Evolutionary conservation across 306 rosid species (phyloP), one percentile per base, ranked within the genome.

Genomic region (Pachyrhizus erosus): DNA sequence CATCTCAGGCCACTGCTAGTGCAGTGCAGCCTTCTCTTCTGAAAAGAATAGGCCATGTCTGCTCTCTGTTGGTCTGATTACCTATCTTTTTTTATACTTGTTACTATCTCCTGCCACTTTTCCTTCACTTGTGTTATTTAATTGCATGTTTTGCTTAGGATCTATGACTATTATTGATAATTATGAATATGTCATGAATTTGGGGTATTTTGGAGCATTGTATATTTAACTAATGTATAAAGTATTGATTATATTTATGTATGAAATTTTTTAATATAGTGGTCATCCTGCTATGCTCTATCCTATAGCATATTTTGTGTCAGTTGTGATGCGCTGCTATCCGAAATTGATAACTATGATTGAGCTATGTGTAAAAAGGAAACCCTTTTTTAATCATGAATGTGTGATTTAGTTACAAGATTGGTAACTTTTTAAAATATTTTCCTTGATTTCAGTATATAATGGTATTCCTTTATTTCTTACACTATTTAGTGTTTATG

Each of bases 331-430:
- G 1, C 5, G 10, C 15, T 23, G 17, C 65, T 23, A 17, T 57
- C 33, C 2, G 7, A 11, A 57, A 24, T 57, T 23, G 65, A 57
- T 57, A 57, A 23, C 65, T 57, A 57, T 57, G 65, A 57, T 57
- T 57, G 65, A 21, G 33, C 17, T 10, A 23, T 14, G 0, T 54
- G 31, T 21, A 2, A 57, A 57, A 57, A 21, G 31, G 23, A 58
- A 12, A 57, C 58, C 17, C n/a, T n/a, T n/a, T 46, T 20, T 74
- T n/a, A 29, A 39, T 60, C 76, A 21, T 21, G 15, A 52, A 26
- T 55, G 73, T 62, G n/a, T 27, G 55, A 45, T 45, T 37, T 76
- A 18, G 17, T 73, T 82, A 69, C 77, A 65, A 72, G 49, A 76
- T 51, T 51, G 64, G 45, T 26, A 64, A 58, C 39, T 13, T 74